Base-by-base conservation (phyloP, 2,329 filamentous ascomycete genomes). In the Clonostachys rhizophaga region DNA sequence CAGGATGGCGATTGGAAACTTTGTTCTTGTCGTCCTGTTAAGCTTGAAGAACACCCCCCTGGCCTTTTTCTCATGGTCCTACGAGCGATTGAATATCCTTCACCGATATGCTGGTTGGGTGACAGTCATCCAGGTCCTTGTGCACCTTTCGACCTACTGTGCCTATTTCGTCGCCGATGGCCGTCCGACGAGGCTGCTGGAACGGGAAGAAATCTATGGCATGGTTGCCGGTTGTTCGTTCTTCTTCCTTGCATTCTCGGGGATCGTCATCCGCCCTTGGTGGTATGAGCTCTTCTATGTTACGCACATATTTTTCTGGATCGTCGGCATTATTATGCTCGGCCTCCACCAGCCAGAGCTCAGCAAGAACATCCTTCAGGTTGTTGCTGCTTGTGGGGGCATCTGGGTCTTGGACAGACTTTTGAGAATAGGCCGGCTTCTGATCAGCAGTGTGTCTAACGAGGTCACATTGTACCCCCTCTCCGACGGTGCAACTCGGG, bases 1-100 rank as follows among this genome's bases (percentile, higher is more conserved):
- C 30, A 72, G 69, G 69, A 57, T 72, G 48, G 57, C 64, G 2
- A 52, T 70, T 14, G 56, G 51, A 11, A 83, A 83, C 53, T 58
- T 80, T 33, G 61, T 67, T 12, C 61, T 84, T 14, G 67, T 79
- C 12, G 64, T 80, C 12, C 74, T 82, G 43, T 62, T 84, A 14
- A 68, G 74, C 2, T 64, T 83, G 40, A 82, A 81, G 54, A 81
- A 83, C 55, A 83, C 79, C 0, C 80, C 79, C 0, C 58, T 83
- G 16, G 73, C 73, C 0, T 71, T 72, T 49, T 52, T 84, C 11
- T 63, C 70, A 2, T 77, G 74, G 55, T 81, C 78, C 6, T 79
- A 84, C 56, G 79, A 83, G 50, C 70, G 76, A 17, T 70, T 84
- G 45, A 83, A 81, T 54, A 67, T 75, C 43, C 66, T 84, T 4